Evolutionary conservation across 345 rosid species (phyloP).

Genomic region (Rhizophora apiculata): DNA sequence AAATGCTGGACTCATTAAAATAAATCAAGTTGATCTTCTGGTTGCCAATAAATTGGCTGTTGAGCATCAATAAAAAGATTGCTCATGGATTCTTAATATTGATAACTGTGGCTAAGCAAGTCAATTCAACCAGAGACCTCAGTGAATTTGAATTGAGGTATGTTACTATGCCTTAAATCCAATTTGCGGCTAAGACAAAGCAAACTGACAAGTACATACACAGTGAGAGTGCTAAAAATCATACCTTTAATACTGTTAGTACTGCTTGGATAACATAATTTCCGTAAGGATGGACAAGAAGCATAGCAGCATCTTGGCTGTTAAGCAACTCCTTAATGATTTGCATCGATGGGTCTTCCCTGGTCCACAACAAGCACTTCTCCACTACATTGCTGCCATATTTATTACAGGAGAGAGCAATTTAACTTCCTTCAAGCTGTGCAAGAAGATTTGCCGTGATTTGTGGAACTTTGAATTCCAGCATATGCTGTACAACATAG

Average conservation of each 20-base stretch:
- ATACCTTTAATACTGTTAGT: slow-evolving; percentile 28
- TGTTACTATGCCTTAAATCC: background rate
- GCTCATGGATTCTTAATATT: too few relatives aligned
- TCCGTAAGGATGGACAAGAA: slow-evolving; percentile 32
- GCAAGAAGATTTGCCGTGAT: slow-evolving; percentile 9
- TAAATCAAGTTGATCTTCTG: background rate
- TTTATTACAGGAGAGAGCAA: slow-evolving; percentile 33
- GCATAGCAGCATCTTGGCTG: slow-evolving; percentile 6
- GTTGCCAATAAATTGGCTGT: too few relatives aligned
- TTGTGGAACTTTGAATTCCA: slow-evolving; percentile 14
- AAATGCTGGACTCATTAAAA: too few relatives aligned
- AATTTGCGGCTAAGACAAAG: background rate
- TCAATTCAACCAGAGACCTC: too few relatives aligned
- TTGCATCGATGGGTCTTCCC: slow-evolving; percentile 5
- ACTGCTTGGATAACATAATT: slow-evolving; percentile 44
- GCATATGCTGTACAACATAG: slow-evolving; percentile 45
- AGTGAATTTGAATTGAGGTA: too few relatives aligned
- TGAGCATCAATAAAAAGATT: too few relatives aligned
- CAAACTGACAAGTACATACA: background rate
- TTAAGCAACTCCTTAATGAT: slow-evolving; percentile 31
- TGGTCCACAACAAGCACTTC: slow-evolving; percentile 30
- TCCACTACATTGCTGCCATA: slow-evolving; percentile 51
- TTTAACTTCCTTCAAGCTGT: slow-evolving; percentile 31
- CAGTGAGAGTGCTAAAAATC: background rate
- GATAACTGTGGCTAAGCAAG: too few relatives aligned